phyloP scores from a whole-genome alignment of 306 rosid genomes.

The Quercus cerris region DNA sequence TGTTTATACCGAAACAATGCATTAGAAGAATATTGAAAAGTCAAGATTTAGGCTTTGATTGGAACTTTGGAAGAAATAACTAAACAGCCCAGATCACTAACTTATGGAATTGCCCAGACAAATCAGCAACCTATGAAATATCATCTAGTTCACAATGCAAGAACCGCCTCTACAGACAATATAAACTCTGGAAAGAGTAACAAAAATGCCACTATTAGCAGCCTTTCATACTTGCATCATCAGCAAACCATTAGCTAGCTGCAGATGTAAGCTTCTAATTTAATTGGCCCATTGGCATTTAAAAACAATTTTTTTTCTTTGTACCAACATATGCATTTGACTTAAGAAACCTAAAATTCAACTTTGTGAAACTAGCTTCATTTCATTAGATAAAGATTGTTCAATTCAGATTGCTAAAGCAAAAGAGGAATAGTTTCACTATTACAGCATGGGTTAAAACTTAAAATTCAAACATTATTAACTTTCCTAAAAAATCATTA shows the following conservation, averaged over 20 bases:
- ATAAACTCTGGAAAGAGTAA: not conserved
- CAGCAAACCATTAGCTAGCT: not conserved
- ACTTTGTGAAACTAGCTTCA: too few species aligned
- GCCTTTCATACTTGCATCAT: not conserved
- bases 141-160: not conserved
- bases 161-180: not conserved
- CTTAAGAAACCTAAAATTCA: too few species aligned
- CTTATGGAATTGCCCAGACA: not conserved
- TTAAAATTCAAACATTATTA: too few species aligned
- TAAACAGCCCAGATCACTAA: not conserved
- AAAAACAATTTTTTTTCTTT: not conserved
- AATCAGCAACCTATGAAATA: not conserved
- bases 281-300: not conserved
- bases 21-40: not conserved
- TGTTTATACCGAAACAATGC: too few species aligned
- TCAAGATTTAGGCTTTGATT: not conserved
- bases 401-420: too few species aligned
- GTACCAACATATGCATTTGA: not conserved
- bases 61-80: not conserved
- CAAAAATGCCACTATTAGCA: not conserved
- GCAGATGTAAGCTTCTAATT: not conserved
- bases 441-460: too few species aligned
- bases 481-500: too few species aligned
- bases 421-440: too few species aligned
- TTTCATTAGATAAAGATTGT: too few species aligned